Conservation (phyloP, 2,329 filamentous ascomycete species). For the Chaetomium sp. region DNA sequence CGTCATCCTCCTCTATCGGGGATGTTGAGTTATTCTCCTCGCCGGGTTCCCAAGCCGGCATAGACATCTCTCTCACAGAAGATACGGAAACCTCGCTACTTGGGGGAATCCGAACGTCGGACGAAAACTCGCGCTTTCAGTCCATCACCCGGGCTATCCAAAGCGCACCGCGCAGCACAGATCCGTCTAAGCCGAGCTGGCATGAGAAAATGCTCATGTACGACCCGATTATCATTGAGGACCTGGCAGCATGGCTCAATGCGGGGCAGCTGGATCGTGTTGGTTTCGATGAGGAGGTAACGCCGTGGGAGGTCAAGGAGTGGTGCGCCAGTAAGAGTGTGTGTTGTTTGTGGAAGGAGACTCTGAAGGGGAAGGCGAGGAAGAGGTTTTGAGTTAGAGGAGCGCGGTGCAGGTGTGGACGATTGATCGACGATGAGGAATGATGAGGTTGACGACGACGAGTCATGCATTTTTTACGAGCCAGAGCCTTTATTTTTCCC, state of each 20-base stretch:
- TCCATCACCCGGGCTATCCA: slow-evolving; percentile 51
- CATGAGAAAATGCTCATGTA: slow-evolving; percentile 91
- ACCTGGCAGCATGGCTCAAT: slow-evolving; percentile 78
- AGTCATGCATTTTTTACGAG: not conserved
- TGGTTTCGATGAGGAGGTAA: slow-evolving; percentile 60
- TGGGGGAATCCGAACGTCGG: slow-evolving; percentile 31
- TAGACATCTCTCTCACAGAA: slow-evolving; percentile 41
- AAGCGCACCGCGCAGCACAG: slow-evolving; percentile 42
- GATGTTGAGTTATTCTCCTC: slow-evolving; percentile 36
- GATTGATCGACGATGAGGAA: not conserved
- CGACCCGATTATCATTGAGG: slow-evolving; percentile 83
- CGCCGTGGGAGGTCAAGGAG: slow-evolving; percentile 62
- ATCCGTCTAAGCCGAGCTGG: slow-evolving; percentile 60
- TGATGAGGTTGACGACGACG: not conserved
- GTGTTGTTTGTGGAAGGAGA: slow-evolving; percentile 70
- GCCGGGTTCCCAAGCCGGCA: slow-evolving; percentile 23
- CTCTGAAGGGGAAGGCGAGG: slow-evolving; percentile 44
- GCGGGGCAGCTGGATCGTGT: slow-evolving; percentile 56
- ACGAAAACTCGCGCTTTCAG: slow-evolving; percentile 42
- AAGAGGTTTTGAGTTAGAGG: slow-evolving; percentile 37
- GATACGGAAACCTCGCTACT: slow-evolving; percentile 38
- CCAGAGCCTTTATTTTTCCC: no score
- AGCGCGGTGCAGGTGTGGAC: not conserved
- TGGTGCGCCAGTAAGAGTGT: slow-evolving; percentile 89
- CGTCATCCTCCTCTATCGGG: slow-evolving; percentile 29